These are phyloP conservation scores for Cantharellus cinnabarinus DNA, from an alignment of 768 basidiomycete species.

Conservation along the genomic window DNA sequence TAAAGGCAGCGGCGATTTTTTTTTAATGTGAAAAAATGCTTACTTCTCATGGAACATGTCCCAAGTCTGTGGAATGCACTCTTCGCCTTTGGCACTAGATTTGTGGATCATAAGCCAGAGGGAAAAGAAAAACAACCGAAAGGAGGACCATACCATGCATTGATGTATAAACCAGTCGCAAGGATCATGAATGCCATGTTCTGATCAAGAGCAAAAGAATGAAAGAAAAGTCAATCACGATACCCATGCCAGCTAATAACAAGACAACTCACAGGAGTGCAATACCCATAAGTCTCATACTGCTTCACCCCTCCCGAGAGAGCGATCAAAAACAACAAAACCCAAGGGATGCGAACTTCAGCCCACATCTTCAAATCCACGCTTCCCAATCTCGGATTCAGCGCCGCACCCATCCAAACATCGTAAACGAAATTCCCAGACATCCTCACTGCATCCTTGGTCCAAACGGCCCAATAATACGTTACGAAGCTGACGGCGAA, in stretches of 20 bases:
- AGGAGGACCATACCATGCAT: conserved; percentile 15
- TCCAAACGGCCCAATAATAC: conserved; percentile 57
- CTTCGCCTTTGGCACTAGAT: conserved; percentile 73
- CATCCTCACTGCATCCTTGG: conserved; percentile 75
- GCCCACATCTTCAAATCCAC: conserved; percentile 99
- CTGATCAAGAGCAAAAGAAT: conserved; percentile 18
- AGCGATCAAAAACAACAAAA: conserved; percentile 81
- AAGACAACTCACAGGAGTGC: conserved; percentile 53
- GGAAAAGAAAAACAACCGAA: neutral
- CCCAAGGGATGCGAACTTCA: conserved; percentile 93
- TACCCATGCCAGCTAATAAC: neutral
- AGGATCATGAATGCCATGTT: conserved; percentile 95
- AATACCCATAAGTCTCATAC: conserved; percentile 77
- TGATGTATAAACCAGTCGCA: conserved; percentile 90
- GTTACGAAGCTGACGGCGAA: conserved; percentile 63
- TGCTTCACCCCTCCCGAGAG: conserved; percentile 91
- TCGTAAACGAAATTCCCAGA: conserved; percentile 91
- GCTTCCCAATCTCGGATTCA: conserved; percentile 82
- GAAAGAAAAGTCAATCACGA: neutral
- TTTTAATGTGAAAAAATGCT: conserved; percentile 8
- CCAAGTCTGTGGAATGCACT: conserved; percentile 94
- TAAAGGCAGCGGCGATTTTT: conserved; percentile 1
- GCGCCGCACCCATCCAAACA: conserved; percentile 85
- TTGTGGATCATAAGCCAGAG: neutral
- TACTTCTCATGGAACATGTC: conserved; percentile 98